Conservation (phyloP, 129 eudicot genomes). For the Cynara cardunculus region DNA sequence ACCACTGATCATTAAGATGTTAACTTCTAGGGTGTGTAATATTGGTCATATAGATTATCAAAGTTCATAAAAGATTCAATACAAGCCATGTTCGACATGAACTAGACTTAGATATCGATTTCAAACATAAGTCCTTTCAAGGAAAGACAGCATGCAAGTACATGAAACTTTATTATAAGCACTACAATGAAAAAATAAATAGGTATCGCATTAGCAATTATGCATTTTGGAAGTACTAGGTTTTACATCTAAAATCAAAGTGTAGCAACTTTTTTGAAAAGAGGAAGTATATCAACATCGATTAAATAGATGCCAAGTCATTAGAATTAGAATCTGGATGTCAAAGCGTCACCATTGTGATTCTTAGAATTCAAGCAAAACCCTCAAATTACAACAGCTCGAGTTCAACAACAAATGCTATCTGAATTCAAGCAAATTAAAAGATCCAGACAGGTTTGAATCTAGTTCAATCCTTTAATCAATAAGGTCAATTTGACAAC, state of each 20-base stretch:
- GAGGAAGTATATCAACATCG: not conserved
- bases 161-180: not conserved
- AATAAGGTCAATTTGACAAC: slow-evolving; percentile 16
- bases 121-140: slow-evolving; percentile 1
- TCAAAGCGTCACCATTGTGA: not conserved
- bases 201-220: slow-evolving; percentile 1
- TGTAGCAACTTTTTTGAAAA: not conserved
- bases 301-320: slow-evolving; percentile 10
- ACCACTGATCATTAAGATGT: not conserved
- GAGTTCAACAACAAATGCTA: not conserved
- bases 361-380: slow-evolving; percentile 18
- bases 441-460: slow-evolving; percentile 4
- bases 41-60: not conserved
- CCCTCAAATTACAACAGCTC: not conserved
- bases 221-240: not conserved
- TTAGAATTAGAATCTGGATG: not conserved
- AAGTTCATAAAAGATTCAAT: not conserved
- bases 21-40: not conserved
- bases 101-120: slow-evolving; percentile 8
- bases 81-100: slow-evolving; percentile 9
- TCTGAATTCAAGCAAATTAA: not conserved
- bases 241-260: not conserved
- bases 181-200: not conserved
- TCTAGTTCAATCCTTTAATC: slow-evolving; percentile 6
- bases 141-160: not conserved